These are phyloP conservation scores for Vitis vinifera DNA, from an alignment of 164 flowering plant species.

Conservation along the genomic window ASM3070453v1 NC_081822.1:9010501-9011000, in stretches of 20 bases:
- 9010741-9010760: constrained; percentile 14
- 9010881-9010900: too few species aligned
- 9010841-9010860: not conserved
- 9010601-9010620: constrained; percentile 85
- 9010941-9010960: too few species aligned
- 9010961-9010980: too few species aligned
- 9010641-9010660: constrained; percentile 77
- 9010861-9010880: too few species aligned
- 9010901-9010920: too few species aligned
- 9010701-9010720: constrained; percentile 98
- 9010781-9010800: not conserved
- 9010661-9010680: constrained; percentile 74
- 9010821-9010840: not conserved
- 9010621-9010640: constrained; percentile 89
- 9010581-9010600: not conserved
- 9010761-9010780: not conserved
- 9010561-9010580: not conserved
- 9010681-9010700: constrained; percentile 86
- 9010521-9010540: too few species aligned
- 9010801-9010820: too few species aligned
- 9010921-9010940: too few species aligned
- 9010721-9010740: constrained; percentile 89
- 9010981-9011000: too few species aligned
- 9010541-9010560: too few species aligned
- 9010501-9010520: too few species aligned